A percentile compares a stretch with the other conserved stretches of the same genome.
These are phyloP conservation scores for Pseudogymnoascus sp. DNA, from an alignment of 2,329 filamentous ascomycete species.

Conservation along the genomic window DNA sequence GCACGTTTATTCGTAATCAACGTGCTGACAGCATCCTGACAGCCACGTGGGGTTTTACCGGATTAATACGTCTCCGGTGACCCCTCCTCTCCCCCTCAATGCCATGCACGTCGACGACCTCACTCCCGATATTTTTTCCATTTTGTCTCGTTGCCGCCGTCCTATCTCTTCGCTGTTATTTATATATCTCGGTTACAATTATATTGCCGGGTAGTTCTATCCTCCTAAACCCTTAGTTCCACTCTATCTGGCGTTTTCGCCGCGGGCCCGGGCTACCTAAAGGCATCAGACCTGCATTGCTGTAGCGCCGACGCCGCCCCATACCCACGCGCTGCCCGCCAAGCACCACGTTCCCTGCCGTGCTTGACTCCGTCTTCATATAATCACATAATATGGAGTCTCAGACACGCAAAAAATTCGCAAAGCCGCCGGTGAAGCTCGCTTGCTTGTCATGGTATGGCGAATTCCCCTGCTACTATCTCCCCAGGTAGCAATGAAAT, in stretches of 20 bases:
- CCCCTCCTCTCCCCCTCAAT: not conserved
- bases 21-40: not conserved
- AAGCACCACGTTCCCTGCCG: not conserved
- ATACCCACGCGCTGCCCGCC: not conserved
- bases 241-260: not conserved
- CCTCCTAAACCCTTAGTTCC: not conserved
- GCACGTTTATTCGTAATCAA: not conserved
- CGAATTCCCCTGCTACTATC: not conserved
- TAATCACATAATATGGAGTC: conserved; percentile 1
- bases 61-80: conserved; percentile 1
- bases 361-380: not conserved
- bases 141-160: not conserved
- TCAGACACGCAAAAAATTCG: conserved; percentile 21
- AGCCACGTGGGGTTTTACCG: not conserved
- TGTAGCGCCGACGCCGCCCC: not conserved
- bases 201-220: not conserved
- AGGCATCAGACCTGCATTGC: not conserved
- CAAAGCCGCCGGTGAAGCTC: conserved; percentile 39
- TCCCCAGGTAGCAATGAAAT: not conserved
- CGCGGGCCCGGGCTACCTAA: not conserved
- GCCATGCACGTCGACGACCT: not conserved
- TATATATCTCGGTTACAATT: not conserved
- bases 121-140: not conserved
- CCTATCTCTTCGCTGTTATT: not conserved
- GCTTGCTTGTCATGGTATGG: conserved; percentile 43